Conservation (phyloP, 345 rosid genomes). For the Mangifera indica region DNA sequence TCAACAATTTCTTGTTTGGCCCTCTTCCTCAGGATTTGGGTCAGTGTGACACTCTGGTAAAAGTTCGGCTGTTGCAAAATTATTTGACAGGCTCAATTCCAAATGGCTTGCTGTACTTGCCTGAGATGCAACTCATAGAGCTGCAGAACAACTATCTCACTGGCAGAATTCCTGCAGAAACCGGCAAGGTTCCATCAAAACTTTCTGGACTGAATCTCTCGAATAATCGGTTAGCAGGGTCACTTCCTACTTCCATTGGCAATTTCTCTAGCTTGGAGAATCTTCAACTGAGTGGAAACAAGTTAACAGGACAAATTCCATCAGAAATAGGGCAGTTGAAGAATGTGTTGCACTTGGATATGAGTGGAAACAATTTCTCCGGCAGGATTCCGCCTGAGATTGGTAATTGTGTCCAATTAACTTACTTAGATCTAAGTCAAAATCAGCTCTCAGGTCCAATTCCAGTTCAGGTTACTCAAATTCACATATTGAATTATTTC, state of each 20-base stretch:
- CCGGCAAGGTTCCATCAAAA: slow-evolving; percentile 30
- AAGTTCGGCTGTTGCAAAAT: slow-evolving; percentile 78
- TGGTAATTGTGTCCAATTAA: slow-evolving; percentile 48
- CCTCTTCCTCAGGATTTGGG: slow-evolving; percentile 74
- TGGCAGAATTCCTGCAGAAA: slow-evolving; percentile 44
- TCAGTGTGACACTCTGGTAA: slow-evolving; percentile 54
- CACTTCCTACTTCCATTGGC: slow-evolving; percentile 61
- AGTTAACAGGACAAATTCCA: slow-evolving; percentile 68
- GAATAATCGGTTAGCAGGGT: slow-evolving; percentile 67
- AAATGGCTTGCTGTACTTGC: slow-evolving; percentile 63
- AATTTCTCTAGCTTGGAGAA: slow-evolving; percentile 68
- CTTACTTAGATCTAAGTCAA: slow-evolving; percentile 64
- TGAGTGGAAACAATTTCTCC: slow-evolving; percentile 72
- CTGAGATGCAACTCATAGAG: slow-evolving; percentile 64
- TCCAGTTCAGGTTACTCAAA: slow-evolving; percentile 51
- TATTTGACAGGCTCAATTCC: slow-evolving; percentile 77
- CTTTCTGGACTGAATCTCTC: slow-evolving; percentile 71
- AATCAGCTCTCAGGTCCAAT: slow-evolving; percentile 63
- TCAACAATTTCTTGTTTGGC: slow-evolving; percentile 86
- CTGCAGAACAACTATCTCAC: slow-evolving; percentile 68
- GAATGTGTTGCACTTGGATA: slow-evolving; percentile 53
- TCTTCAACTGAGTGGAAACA: slow-evolving; percentile 61
- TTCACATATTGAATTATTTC: slow-evolving; percentile 66
- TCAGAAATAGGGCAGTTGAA: slow-evolving; percentile 57
- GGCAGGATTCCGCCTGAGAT: slow-evolving; percentile 68